Evolutionary conservation across 148 eudicot species (phyloP).

Genomic region (Rhododendron griersonianum): DNA sequence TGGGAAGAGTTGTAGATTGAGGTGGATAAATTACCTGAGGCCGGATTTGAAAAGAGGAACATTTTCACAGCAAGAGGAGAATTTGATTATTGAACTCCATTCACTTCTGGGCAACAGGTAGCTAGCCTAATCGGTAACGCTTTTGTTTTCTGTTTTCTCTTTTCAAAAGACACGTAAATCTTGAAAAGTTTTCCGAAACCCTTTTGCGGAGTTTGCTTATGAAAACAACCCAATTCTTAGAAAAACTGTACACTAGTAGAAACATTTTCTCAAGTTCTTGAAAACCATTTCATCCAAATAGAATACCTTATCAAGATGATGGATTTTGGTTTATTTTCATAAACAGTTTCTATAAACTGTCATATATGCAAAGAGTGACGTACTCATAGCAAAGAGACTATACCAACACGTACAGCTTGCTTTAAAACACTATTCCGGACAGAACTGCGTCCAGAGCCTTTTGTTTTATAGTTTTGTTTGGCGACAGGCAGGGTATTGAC

Average conservation of each 20-base stretch:
- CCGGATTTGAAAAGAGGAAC: constrained; percentile 95
- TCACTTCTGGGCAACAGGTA: constrained; percentile 87
- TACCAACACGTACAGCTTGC: no score
- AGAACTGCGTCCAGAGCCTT: no score
- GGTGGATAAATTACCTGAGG: constrained; percentile 93
- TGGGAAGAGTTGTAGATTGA: constrained; percentile 88
- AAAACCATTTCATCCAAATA: neutral
- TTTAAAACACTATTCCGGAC: no score
- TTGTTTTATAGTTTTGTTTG: neutral
- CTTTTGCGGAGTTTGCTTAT: neutral
- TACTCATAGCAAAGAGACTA: neutral
- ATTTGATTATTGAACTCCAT: constrained; percentile 79
- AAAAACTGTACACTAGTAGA: neutral
- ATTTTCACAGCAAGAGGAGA: constrained; percentile 83
- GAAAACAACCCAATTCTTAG: neutral
- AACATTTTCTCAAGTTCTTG: neutral
- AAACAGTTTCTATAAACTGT: neutral
- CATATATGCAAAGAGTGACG: neutral
- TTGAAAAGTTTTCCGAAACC: no score
- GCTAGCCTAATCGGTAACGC: neutral
- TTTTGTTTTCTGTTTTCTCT: neutral
- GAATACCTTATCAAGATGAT: neutral
- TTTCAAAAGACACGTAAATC: neutral
- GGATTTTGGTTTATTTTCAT: neutral
- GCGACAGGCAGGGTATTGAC: neutral